Conservation (phyloP, 2,329 filamentous ascomycete species). For the Didymella sp. region DNA sequence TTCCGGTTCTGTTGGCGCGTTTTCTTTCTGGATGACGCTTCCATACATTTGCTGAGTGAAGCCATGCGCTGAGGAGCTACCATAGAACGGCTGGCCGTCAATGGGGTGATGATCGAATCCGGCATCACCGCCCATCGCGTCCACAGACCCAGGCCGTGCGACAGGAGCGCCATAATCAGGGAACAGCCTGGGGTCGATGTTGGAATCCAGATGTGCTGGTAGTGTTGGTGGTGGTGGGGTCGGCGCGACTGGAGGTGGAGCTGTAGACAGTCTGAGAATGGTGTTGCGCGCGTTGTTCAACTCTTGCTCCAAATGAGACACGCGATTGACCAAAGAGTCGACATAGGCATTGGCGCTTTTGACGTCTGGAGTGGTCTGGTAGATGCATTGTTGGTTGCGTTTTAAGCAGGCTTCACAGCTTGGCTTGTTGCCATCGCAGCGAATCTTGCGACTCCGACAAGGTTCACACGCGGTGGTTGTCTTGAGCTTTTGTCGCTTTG, state of each 20-base stretch:
- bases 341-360: slow-evolving; percentile 12
- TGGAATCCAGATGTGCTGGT: neutral
- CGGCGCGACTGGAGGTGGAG: neutral
- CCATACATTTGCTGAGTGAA: slow-evolving; percentile 20
- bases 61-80: slow-evolving; percentile 16
- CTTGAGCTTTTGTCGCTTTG: slow-evolving; percentile 14
- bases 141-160: slow-evolving; percentile 1
- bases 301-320: slow-evolving; percentile 16
- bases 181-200: slow-evolving; percentile 10
- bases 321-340: slow-evolving; percentile 13
- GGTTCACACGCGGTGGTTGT: slow-evolving; percentile 16
- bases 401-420: slow-evolving; percentile 13
- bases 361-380: slow-evolving; percentile 7
- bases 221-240: neutral
- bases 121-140: slow-evolving; percentile 18
- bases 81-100: slow-evolving; percentile 13
- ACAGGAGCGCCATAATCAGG: neutral
- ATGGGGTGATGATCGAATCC: neutral
- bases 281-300: slow-evolving; percentile 7
- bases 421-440: slow-evolving; percentile 19
- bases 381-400: slow-evolving; percentile 16
- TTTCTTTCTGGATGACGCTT: slow-evolving; percentile 7
- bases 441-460: slow-evolving; percentile 18
- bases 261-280: slow-evolving; percentile 5
- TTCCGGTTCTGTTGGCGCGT: neutral